A percentile compares a stretch with the other conserved stretches of the same genome.
Conservation (phyloP, 352 stramenopile genomes). For the Elongisporangium undulatum region DNA sequence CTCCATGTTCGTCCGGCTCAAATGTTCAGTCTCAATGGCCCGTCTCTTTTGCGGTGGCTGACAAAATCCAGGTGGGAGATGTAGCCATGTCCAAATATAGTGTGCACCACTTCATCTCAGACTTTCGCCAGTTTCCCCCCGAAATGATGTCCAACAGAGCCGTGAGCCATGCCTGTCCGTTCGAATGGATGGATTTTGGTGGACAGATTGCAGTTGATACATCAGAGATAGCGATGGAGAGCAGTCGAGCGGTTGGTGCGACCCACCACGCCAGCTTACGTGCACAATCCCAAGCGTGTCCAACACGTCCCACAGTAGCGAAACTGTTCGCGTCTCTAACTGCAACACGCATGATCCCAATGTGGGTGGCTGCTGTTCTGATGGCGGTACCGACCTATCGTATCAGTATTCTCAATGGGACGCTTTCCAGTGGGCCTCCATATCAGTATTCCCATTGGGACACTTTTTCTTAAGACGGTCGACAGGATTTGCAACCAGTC, state of each 20-base stretch:
- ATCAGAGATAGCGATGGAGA: slow-evolving; percentile 6
- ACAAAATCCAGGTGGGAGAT: background rate
- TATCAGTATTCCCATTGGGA: no score
- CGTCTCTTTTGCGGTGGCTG: background rate
- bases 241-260: background rate
- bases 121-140: background rate
- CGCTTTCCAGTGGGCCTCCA: no score
- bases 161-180: no score
- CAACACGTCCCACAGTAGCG: background rate
- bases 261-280: background rate
- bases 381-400: no score
- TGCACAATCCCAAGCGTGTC: slow-evolving; percentile 7
- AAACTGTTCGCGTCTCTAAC: no score
- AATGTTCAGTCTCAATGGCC: background rate
- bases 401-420: no score
- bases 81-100: slow-evolving; percentile 2
- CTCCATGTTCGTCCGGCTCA: background rate
- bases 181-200: background rate
- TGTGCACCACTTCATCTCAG: background rate
- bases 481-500: background rate
- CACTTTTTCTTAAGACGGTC: background rate
- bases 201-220: slow-evolving; percentile 8
- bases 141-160: background rate
- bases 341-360: no score
- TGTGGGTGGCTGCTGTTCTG: no score